These are phyloP conservation scores for Aphanocladium album DNA, from an alignment of 2,329 filamentous ascomycete genomes.

Conservation along the genomic window DNA sequence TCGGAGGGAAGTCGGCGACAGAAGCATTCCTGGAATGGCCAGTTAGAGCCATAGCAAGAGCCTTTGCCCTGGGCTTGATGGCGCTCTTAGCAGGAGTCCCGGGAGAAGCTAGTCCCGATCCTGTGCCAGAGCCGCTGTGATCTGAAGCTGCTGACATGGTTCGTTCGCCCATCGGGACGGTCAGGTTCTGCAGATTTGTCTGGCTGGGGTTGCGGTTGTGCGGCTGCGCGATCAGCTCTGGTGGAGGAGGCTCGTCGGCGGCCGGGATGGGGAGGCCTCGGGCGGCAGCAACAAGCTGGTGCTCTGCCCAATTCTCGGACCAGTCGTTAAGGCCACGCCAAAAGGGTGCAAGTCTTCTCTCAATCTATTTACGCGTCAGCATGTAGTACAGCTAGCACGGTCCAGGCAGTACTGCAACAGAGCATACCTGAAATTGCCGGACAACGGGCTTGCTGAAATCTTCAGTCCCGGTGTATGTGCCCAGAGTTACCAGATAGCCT, in stretches of 20 bases:
- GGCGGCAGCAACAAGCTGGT: slow-evolving; percentile 88
- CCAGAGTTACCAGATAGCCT: slow-evolving; percentile 88
- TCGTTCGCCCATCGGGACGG: slow-evolving; percentile 71
- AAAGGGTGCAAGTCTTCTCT: slow-evolving; percentile 87
- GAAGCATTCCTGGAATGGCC: slow-evolving; percentile 68
- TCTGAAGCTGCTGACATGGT: slow-evolving; percentile 79
- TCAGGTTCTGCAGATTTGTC: slow-evolving; percentile 62
- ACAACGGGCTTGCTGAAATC: slow-evolving; percentile 90
- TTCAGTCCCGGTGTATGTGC: slow-evolving; percentile 85
- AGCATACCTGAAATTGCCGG: slow-evolving; percentile 77
- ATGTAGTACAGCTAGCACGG: neutral
- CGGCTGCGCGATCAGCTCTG: slow-evolving; percentile 50
- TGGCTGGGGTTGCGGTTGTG: slow-evolving; percentile 19
- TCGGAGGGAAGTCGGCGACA: slow-evolving; percentile 65
- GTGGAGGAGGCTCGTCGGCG: slow-evolving; percentile 74
- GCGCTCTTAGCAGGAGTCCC: slow-evolving; percentile 41
- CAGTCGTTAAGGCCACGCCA: slow-evolving; percentile 93
- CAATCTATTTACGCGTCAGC: slow-evolving; percentile 57
- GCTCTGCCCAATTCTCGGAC: slow-evolving; percentile 82
- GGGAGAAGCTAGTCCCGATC: slow-evolving; percentile 52
- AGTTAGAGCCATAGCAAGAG: slow-evolving; percentile 74
- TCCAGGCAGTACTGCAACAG: neutral
- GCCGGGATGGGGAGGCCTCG: slow-evolving; percentile 78
- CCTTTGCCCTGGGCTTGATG: slow-evolving; percentile 83
- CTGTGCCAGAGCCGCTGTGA: slow-evolving; percentile 53